phyloP scores from a whole-genome alignment of 306 rosid species.

The Oxytropis ochrocephala region DNA sequence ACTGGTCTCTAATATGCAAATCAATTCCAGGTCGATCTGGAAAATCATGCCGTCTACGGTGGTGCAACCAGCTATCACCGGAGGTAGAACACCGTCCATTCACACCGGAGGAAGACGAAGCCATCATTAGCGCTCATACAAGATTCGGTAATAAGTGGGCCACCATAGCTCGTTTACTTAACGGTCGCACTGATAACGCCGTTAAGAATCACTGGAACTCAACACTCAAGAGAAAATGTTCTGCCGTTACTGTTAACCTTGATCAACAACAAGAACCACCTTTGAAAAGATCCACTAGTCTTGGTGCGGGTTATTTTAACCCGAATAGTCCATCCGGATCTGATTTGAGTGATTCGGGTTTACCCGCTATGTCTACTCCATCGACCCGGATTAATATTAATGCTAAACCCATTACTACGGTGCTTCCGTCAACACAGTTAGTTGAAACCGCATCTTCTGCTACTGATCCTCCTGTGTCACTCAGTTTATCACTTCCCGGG shows the following conservation, averaged over 20 bases:
- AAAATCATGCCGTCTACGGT: conserved; percentile 79
- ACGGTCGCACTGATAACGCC: conserved; percentile 87
- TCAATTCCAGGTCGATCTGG: conserved; percentile 90
- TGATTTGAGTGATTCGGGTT: conserved; percentile 64
- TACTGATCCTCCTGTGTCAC: conserved; percentile 55
- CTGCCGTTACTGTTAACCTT: conserved; percentile 27
- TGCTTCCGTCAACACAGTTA: not conserved
- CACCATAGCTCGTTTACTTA: conserved; percentile 65
- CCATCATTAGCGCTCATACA: conserved; percentile 56
- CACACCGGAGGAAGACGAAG: conserved; percentile 55
- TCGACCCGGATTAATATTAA: conserved; percentile 14
- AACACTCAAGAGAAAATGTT: conserved; percentile 71
- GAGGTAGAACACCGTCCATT: conserved; percentile 71
- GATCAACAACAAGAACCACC: conserved; percentile 29
- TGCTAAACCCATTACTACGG: conserved; percentile 17
- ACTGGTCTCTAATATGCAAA: conserved; percentile 80
- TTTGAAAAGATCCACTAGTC: conserved; percentile 67
- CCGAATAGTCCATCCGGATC: conserved; percentile 74
- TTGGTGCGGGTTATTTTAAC: conserved; percentile 40
- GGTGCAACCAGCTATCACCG: conserved; percentile 96
- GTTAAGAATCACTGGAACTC: conserved; percentile 92
- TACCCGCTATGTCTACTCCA: conserved; percentile 24
- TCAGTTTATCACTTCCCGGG: conserved; percentile 67
- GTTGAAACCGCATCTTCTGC: conserved; percentile 27
- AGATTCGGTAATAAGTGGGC: conserved; percentile 81